These are phyloP conservation scores for Lipomyces chichibuensis DNA, from an alignment of 805 yeast species.

Conservation along the genomic window DNA sequence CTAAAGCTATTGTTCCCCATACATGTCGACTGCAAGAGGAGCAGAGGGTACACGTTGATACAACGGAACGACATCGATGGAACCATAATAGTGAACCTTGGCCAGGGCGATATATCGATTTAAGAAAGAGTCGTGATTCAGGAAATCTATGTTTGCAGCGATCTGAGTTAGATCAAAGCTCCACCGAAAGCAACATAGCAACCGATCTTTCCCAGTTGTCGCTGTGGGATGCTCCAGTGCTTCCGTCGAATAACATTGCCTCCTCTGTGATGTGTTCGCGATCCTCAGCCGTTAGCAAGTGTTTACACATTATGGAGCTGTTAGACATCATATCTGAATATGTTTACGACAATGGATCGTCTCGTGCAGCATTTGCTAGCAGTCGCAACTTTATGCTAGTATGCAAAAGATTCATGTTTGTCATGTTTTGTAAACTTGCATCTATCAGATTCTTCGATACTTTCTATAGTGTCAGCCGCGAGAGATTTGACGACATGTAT, in stretches of 20 bases:
- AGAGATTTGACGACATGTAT: neutral
- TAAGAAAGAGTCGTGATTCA: neutral
- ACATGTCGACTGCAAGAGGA: neutral
- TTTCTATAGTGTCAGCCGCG: neutral
- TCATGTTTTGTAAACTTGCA: conserved; percentile 1
- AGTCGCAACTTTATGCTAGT: conserved; percentile 3
- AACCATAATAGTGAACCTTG: neutral
- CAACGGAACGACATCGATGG: neutral
- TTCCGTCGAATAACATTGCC: neutral
- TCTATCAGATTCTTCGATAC: neutral
- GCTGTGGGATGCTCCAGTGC: neutral
- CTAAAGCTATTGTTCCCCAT: neutral
- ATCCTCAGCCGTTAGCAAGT: neutral
- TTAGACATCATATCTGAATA: neutral
- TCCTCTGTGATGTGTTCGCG: neutral
- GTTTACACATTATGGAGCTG: neutral
- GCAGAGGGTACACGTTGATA: neutral
- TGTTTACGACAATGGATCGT: neutral
- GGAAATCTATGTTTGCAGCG: neutral
- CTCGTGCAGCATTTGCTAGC: neutral
- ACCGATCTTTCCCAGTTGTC: neutral
- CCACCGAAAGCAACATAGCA: neutral
- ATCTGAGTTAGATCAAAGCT: neutral
- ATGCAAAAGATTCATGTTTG: neutral
- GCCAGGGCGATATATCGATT: neutral